Percentiles rank a stretch among this genome's conserved stretches.
Evolutionary conservation across 768 basidiomycete genomes (phyloP).

Genomic region (Myochromella boudieri): DNA sequence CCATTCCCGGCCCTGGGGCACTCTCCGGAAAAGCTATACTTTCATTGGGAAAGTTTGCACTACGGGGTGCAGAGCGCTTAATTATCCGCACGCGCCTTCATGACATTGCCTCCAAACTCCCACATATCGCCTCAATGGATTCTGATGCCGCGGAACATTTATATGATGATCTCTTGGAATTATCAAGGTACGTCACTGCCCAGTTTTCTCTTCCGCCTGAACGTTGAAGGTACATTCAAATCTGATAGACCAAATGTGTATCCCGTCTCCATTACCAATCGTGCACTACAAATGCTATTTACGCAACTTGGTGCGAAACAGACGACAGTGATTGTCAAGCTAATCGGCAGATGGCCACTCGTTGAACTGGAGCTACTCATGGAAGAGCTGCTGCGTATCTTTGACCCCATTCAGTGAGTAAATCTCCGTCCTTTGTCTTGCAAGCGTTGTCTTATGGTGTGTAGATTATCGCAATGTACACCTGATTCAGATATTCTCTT

Average conservation of each 20-base stretch:
- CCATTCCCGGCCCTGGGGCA: conserved; percentile 20
- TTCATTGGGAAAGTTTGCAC: conserved; percentile 21
- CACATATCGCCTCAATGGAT: conserved; percentile 2
- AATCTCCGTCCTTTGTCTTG: background rate
- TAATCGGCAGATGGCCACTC: background rate
- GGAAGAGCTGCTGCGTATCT: background rate
- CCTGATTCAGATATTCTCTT: too few relatives aligned
- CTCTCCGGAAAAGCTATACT: conserved; percentile 22
- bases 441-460: background rate
- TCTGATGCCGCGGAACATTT: conserved; percentile 14
- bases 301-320: background rate
- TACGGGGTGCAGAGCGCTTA: conserved; percentile 22
- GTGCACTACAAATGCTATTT: background rate
- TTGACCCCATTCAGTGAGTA: background rate
- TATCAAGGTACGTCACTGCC: conserved; percentile 16
- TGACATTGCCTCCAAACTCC: conserved; percentile 7
- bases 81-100: conserved; percentile 18
- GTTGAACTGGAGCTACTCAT: background rate
- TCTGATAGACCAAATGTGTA: background rate
- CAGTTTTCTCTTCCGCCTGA: background rate
- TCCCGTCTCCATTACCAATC: background rate
- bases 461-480: background rate
- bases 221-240: background rate
- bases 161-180: conserved; percentile 23
- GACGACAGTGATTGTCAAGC: background rate